Evolutionary conservation across 2,329 filamentous ascomycete genomes (phyloP), one percentile per base, ranked within the genome.

Genomic region (Aureobasidium sp.): DNA sequence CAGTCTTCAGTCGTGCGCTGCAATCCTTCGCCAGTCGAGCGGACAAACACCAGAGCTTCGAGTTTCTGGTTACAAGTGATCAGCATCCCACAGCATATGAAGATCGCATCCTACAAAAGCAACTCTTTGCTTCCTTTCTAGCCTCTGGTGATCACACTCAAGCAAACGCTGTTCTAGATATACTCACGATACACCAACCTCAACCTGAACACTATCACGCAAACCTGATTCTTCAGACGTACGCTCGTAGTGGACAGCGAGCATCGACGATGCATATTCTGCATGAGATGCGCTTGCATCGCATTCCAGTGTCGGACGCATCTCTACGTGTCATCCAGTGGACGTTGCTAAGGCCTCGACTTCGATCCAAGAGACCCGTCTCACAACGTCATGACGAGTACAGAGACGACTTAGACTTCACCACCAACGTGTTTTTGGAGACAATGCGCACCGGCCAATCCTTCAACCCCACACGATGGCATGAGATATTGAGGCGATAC

Each of bases 1-100:
- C 84, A 5, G 80, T 82, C 2, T 96, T 91, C 70, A 82, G 84
- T 48, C 80, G 82, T 46, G 79, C 89, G 10, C 69, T 96, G 5
- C 78, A 83, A 44, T 82, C 84, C 62, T 83, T 94, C 62, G 87
- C 87, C 5, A 24, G 27, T 17, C 29, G 36, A 27, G 17, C 34
- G 13, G 56, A 50, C 24, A 73, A 73, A 24, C 77, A 81, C 37
- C 73, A 77, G 7, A 69, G 85, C 24, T 78, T 85, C 59, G 71
- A 78, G 9, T 78, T 79, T 64, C 70, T 87, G 10, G 67, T 86
- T 8, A 69, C 78, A 43, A 86, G 80, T 66, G 86, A 89, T 69
- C 82, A 87, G 63, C 86, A 88, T 72, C 85, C 85, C 1, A 85
- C 87, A 64, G 78, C 81, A 8, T 80, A 86, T 55, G 84, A 85